Base-by-base conservation (phyloP, 2,329 filamentous ascomycete species). In the Drechslera avenae region DNA sequence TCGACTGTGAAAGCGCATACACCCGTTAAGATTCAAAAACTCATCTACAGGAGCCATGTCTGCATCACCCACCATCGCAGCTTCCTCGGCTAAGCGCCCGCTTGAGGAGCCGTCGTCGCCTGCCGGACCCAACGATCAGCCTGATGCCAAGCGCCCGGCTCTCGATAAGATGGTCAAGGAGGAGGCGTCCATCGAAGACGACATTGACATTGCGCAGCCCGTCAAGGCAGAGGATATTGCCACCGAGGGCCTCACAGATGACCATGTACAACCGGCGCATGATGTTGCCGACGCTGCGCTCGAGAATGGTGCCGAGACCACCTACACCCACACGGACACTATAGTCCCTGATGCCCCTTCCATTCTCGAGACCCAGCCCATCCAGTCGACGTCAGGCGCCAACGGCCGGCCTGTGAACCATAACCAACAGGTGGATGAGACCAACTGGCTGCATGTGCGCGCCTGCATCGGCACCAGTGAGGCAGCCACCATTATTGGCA, bases 381-480 rank as follows among this genome's bases (percentile, higher is more conserved):
- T 84, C 56, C 79, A 83, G 63, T 82, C 81, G 17, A 83, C 81
- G 37, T 77, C 81, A 52, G 78, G 79, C 31, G 75, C 75, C 51
- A 81, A 79, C 57, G 82, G 83, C 52, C 77, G 78, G 34, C 71
- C 77, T 41, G 72, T 73, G 67, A 62, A 76, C 68, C 64, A 79
- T 57, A 70, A 67, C 73, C 79, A 73, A 75, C 81, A 79, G 69
- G 86, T 94, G 65, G 94, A 99, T 70, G 94, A 99, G 79, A 91
- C 89, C 39, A 87, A 87, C 39, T 99, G 94, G 93, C 92, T 99
- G 63, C 94, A 99, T 73, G 90, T 99, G 66, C 89, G 94, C 63
- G 91, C 94, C 48, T 92, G 97, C 67, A 99, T 99, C 67, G 96
- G 93, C 44, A 99, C 93, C 75, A 91, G 91, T 37, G 94, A 99